phyloP scores from a whole-genome alignment of 1,284 basidiomycete genomes.

The Phylloporus sp. region DNA sequence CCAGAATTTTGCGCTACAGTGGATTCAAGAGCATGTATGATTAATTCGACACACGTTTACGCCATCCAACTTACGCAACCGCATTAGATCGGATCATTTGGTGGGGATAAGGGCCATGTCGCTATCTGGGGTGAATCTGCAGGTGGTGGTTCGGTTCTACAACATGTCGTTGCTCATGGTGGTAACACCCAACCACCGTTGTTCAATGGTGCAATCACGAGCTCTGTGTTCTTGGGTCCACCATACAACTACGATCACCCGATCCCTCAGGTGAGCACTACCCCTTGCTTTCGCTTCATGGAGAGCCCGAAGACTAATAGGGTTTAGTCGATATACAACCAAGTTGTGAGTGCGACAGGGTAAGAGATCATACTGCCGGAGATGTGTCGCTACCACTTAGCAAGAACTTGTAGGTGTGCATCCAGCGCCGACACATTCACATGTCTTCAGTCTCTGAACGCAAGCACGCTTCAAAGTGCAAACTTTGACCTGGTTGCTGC shows the following conservation, averaged over 20 bases:
- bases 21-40: conserved; percentile 41
- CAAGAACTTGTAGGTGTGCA: conserved; percentile 29
- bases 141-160: conserved; percentile 31
- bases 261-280: no score
- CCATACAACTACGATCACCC: no score
- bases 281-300: no score
- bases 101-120: conserved; percentile 36
- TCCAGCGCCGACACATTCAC: conserved; percentile 29
- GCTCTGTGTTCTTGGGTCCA: conserved; percentile 32
- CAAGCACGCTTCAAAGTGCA: conserved; percentile 24
- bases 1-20: conserved; percentile 40
- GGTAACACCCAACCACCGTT: conserved; percentile 29
- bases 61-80: neutral
- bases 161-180: conserved; percentile 27
- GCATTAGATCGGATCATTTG: conserved; percentile 35
- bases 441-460: conserved; percentile 38
- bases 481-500: conserved; percentile 26
- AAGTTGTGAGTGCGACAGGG: conserved; percentile 12
- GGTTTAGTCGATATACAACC: conserved; percentile 29
- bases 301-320: neutral
- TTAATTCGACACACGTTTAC: neutral
- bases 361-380: neutral
- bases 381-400: neutral
- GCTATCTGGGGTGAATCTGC: conserved; percentile 42
- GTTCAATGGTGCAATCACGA: conserved; percentile 36